These are phyloP conservation scores for Extremus antarcticus DNA, from an alignment of 495 filamentous ascomycete species.

Conservation along the genomic window DNA sequence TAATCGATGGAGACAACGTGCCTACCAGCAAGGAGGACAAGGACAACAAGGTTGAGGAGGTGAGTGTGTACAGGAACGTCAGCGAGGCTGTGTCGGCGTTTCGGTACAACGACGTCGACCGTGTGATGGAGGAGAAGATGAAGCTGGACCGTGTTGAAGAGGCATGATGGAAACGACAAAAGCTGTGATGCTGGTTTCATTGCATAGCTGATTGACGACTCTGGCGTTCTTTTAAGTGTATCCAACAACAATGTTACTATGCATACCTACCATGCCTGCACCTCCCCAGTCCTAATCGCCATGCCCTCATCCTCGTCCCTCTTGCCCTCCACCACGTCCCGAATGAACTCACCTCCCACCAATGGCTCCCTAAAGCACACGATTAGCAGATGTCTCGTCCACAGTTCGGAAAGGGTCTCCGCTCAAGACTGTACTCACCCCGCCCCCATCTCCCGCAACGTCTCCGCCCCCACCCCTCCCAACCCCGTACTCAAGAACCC, in stretches of 20 bases:
- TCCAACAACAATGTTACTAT: no score
- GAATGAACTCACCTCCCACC: no score
- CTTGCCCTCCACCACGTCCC: conserved; percentile 23
- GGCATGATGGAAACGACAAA: neutral
- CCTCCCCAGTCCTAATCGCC: no score
- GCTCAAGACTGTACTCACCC: no score
- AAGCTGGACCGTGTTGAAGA: neutral
- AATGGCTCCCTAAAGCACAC: no score
- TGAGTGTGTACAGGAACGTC: neutral
- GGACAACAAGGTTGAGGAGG: neutral
- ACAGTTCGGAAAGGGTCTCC: no score
- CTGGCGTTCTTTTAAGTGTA: no score
- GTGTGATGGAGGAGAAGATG: neutral
- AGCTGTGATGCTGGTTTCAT: neutral
- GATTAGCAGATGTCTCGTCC: no score
- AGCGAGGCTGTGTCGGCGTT: neutral
- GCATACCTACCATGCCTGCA: no score
- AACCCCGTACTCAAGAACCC: no score
- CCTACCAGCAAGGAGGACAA: neutral
- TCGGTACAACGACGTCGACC: neutral
- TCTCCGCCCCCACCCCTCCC: no score
- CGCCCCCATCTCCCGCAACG: no score
- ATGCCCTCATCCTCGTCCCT: conserved; percentile 21
- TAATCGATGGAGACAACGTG: neutral
- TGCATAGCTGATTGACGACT: neutral